Percentiles rank a stretch among this genome's conserved stretches.
Conservation (phyloP, 2,329 filamentous ascomycete genomes). For the Clarireedia homoeocarpa region DNA sequence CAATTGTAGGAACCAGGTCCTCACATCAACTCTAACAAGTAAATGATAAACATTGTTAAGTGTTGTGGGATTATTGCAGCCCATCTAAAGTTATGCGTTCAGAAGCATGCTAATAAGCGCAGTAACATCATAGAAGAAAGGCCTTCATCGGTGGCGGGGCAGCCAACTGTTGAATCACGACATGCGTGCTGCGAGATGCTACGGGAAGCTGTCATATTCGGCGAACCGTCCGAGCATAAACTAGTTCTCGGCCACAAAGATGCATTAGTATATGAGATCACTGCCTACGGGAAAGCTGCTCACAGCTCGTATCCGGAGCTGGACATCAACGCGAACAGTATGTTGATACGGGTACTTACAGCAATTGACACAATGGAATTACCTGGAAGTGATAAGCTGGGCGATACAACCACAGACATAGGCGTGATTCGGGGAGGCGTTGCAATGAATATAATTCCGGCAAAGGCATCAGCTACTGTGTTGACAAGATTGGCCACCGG, state of each 20-base stretch:
- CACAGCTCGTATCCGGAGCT: constrained; percentile 90
- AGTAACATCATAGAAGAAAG: too few species aligned
- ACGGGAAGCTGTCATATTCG: constrained; percentile 71
- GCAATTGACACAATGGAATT: constrained; percentile 60
- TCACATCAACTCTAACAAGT: too few species aligned
- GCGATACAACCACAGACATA: constrained; percentile 81
- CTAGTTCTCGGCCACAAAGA: constrained; percentile 89
- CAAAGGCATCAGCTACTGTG: constrained; percentile 25
- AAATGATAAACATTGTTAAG: too few species aligned
- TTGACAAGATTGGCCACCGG: not conserved
- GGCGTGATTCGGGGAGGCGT: constrained; percentile 71
- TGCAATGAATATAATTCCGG: constrained; percentile 77
- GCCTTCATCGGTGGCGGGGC: too few species aligned
- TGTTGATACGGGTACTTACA: constrained; percentile 62
- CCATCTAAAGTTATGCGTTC: too few species aligned
- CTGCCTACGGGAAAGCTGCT: constrained; percentile 63
- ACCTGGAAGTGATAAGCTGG: constrained; percentile 66
- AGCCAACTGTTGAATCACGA: too few species aligned
- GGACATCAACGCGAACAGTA: constrained; percentile 73
- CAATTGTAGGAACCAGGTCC: too few species aligned
- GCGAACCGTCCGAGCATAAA: constrained; percentile 81
- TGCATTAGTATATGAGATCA: constrained; percentile 57
- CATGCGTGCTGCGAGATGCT: too few species aligned
- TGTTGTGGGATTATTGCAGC: too few species aligned
- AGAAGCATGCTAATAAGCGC: too few species aligned